These are phyloP conservation scores for Cytospora chrysosperma DNA, from an alignment of 2,329 filamentous ascomycete species.

Conservation along the genomic window DNA sequence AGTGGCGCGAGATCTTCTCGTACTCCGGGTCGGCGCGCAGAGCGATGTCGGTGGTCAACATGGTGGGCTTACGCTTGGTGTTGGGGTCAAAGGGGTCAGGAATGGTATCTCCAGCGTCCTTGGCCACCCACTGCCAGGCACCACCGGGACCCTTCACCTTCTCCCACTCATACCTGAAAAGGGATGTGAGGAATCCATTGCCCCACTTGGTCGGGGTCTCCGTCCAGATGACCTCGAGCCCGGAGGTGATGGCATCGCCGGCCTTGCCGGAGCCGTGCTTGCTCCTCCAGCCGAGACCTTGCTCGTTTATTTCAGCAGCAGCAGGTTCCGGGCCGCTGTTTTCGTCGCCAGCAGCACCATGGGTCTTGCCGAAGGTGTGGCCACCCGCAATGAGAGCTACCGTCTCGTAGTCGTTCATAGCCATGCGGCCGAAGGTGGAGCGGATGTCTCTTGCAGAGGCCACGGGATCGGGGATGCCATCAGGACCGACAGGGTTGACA, in stretches of 20 bases:
- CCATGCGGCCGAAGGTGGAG: constrained; percentile 74
- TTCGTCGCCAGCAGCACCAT: constrained; percentile 65
- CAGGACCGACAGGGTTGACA: constrained; percentile 77
- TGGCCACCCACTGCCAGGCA: constrained; percentile 74
- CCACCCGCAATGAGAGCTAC: constrained; percentile 77
- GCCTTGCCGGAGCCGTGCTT: constrained; percentile 64
- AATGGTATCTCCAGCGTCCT: constrained; percentile 64
- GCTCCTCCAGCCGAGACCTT: constrained; percentile 74
- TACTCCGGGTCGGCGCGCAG: constrained; percentile 70
- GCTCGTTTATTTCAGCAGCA: constrained; percentile 60
- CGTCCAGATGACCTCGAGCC: constrained; percentile 79
- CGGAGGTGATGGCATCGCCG: constrained; percentile 71
- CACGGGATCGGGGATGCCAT: constrained; percentile 67
- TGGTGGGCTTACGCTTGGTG: constrained; percentile 73
- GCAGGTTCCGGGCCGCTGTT: constrained; percentile 69
- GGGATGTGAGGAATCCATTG: constrained; percentile 71
- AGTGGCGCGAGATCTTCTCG: constrained; percentile 73
- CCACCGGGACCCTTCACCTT: constrained; percentile 72
- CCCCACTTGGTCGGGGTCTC: constrained; percentile 74
- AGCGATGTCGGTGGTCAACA: constrained; percentile 74
- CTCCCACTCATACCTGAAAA: constrained; percentile 79
- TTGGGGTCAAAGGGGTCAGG: constrained; percentile 68
- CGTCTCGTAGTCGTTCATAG: constrained; percentile 81
- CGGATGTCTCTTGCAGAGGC: constrained; percentile 72
- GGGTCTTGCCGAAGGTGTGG: constrained; percentile 78